Evolutionary conservation across 2,329 filamentous ascomycete genomes (phyloP).

Genomic region (Alternaria consortialis): DNA sequence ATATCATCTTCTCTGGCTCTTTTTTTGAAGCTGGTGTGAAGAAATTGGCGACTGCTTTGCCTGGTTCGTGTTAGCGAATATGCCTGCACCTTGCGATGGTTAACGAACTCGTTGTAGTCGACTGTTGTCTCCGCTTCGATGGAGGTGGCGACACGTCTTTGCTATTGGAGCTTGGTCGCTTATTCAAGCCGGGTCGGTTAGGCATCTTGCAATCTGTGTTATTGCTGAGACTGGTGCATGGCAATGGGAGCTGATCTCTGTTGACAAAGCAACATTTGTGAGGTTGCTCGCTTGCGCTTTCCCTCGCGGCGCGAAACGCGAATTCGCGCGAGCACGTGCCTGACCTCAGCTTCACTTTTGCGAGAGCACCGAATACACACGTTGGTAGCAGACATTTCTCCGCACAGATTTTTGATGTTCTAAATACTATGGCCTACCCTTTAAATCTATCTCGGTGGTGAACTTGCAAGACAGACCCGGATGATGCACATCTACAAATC

Average conservation of each 20-base stretch:
- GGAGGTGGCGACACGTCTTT: constrained; percentile 66
- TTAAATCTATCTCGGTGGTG: neutral
- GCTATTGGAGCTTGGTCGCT: constrained; percentile 52
- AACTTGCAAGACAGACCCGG: too few species aligned
- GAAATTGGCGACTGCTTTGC: constrained; percentile 78
- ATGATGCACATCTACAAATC: neutral
- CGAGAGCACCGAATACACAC: neutral
- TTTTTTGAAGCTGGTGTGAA: constrained; percentile 90
- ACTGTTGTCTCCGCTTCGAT: constrained; percentile 63
- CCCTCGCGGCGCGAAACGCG: constrained; percentile 33
- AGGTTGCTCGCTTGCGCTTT: constrained; percentile 22
- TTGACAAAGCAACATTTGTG: constrained; percentile 9
- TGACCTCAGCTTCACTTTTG: neutral
- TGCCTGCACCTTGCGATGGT: neutral
- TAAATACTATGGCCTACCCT: neutral
- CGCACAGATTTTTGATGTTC: neutral
- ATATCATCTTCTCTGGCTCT: constrained; percentile 76
- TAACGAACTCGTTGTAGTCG: constrained; percentile 63
- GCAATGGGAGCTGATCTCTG: constrained; percentile 2
- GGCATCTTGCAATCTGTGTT: constrained; percentile 26
- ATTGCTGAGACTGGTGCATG: neutral
- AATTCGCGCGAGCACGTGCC: constrained; percentile 46
- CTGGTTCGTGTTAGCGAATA: constrained; percentile 53
- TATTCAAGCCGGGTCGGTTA: constrained; percentile 29
- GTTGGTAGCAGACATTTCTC: neutral